Conservation (phyloP, 805 yeast genomes). For the Candida fluviatilis region DNA sequence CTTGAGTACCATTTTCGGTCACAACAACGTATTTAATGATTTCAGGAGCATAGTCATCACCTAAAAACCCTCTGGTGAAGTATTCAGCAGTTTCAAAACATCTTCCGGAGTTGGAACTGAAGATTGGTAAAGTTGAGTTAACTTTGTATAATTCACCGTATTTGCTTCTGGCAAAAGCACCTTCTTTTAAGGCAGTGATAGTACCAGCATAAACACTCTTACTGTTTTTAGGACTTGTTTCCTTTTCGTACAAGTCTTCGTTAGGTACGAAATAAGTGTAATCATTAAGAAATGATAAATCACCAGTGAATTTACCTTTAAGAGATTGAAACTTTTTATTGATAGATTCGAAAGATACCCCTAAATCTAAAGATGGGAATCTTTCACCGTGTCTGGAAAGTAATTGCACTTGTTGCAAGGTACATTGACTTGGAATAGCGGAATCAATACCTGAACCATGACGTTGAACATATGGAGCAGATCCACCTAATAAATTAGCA, state of each 20-base stretch:
- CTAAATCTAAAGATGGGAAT: slow-evolving; percentile 37
- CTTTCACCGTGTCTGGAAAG: slow-evolving; percentile 80
- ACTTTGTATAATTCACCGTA: slow-evolving; percentile 45
- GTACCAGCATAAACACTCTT: slow-evolving; percentile 50
- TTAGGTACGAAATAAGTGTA: slow-evolving; percentile 47
- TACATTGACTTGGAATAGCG: slow-evolving; percentile 48
- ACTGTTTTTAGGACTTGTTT: slow-evolving; percentile 44
- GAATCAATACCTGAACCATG: slow-evolving; percentile 51
- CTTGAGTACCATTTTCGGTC: slow-evolving; percentile 46
- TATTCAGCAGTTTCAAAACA: slow-evolving; percentile 50
- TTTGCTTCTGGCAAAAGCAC: slow-evolving; percentile 42
- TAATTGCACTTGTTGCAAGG: slow-evolving; percentile 63
- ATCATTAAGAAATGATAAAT: slow-evolving; percentile 49
- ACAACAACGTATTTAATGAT: slow-evolving; percentile 29
- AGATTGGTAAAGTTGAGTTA: slow-evolving; percentile 41
- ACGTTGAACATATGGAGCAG: slow-evolving; percentile 52
- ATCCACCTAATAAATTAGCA: slow-evolving; percentile 49
- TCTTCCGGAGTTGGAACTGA: slow-evolving; percentile 52
- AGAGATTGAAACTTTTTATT: slow-evolving; percentile 24
- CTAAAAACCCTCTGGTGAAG: slow-evolving; percentile 60
- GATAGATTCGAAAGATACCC: slow-evolving; percentile 23
- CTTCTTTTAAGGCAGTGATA: slow-evolving; percentile 45
- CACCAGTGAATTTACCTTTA: slow-evolving; percentile 38
- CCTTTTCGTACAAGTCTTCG: slow-evolving; percentile 41
- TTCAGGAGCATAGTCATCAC: slow-evolving; percentile 31